A percentile compares a stretch with the other conserved stretches of the same genome.
Evolutionary conservation across 2,329 filamentous ascomycete genomes (phyloP).

Genomic region (Trichophyton simii): DNA sequence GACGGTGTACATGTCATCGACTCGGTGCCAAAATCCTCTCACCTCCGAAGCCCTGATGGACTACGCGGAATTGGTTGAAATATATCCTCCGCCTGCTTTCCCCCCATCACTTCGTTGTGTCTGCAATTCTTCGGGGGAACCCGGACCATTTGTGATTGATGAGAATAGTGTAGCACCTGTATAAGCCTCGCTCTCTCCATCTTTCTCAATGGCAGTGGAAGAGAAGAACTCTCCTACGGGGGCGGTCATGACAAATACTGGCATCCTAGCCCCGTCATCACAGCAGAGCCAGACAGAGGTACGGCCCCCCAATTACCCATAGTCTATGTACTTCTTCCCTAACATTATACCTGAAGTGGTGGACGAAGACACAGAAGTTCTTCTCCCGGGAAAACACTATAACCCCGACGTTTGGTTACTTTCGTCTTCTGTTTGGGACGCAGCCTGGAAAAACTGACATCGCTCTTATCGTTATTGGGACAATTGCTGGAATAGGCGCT

Average conservation of each 20-base stretch:
- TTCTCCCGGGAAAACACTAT: constrained; percentile 4
- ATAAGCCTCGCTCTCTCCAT: neutral
- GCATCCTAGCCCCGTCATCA: neutral
- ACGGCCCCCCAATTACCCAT: neutral
- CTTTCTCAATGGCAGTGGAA: neutral
- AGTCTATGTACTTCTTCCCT: neutral
- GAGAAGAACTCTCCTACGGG: neutral
- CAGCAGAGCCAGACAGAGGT: neutral
- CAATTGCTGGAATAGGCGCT: constrained; percentile 24
- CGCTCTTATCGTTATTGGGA: constrained; percentile 19
- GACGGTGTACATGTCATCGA: neutral
- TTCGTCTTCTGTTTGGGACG: constrained; percentile 8
- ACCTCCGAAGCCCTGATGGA: neutral
- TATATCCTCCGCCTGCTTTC: neutral
- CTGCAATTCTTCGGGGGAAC: neutral
- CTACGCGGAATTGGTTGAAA: neutral
- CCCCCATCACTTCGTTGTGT: neutral
- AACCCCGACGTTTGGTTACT: constrained; percentile 6
- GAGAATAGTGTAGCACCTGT: neutral
- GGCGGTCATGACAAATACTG: neutral
- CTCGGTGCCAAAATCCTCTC: neutral
- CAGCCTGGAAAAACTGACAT: constrained; percentile 16
- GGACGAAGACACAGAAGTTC: neutral
- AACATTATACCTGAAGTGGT: neutral
- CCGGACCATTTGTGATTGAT: neutral